Percentiles rank a stretch among this genome's conserved stretches.
Evolutionary conservation across 2,329 filamentous ascomycete genomes (phyloP).

Genomic region (Colletotrichum aenigma): DNA sequence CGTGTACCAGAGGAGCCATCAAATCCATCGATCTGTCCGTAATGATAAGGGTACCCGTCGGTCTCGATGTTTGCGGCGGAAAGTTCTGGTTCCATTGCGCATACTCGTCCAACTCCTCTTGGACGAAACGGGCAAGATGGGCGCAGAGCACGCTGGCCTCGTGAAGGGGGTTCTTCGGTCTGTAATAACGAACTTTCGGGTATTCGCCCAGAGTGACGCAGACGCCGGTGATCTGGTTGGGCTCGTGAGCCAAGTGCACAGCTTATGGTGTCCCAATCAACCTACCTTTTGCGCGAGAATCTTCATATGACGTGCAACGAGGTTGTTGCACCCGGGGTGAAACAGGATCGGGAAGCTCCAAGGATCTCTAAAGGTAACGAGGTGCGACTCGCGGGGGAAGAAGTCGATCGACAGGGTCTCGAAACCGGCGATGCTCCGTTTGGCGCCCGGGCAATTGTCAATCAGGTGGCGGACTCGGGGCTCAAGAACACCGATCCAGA

Average conservation of each 20-base stretch:
- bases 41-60: constrained; percentile 82
- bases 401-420: constrained; percentile 87
- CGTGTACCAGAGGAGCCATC: constrained; percentile 85
- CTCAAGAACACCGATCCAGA: constrained; percentile 84
- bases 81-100: constrained; percentile 84
- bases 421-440: constrained; percentile 79
- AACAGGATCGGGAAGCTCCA: constrained; percentile 95
- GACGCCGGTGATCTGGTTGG: constrained; percentile 74
- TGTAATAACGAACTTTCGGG: constrained; percentile 90
- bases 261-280: background rate
- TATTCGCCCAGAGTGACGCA: constrained; percentile 95
- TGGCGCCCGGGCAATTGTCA: constrained; percentile 70
- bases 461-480: constrained; percentile 74
- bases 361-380: constrained; percentile 91
- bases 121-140: constrained; percentile 88
- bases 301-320: constrained; percentile 85
- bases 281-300: constrained; percentile 84
- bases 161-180: constrained; percentile 74
- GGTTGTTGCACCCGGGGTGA: constrained; percentile 85
- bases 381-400: constrained; percentile 86
- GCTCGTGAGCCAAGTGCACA: constrained; percentile 18
- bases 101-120: constrained; percentile 89
- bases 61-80: constrained; percentile 77
- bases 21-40: constrained; percentile 94
- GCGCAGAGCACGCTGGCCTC: constrained; percentile 88